Evolutionary conservation across 805 yeast species (phyloP), one percentile per base, ranked within the genome.

Genomic region (Metschnikowia noctiluminum): DNA sequence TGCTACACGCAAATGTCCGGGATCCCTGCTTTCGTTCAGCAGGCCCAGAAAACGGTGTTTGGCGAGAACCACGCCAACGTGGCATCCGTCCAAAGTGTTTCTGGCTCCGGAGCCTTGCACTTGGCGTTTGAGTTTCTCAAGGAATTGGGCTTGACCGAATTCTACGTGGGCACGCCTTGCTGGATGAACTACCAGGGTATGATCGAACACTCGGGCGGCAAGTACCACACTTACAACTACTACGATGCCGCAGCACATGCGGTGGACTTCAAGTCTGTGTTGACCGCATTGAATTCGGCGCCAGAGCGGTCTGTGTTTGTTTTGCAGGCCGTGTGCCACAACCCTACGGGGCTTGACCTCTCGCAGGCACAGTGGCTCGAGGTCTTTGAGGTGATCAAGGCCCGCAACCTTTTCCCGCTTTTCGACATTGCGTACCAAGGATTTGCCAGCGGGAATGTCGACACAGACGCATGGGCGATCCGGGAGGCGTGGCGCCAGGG

Each of bases 341-440:
- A 72, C 56, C 77, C 77, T 4, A 72, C 77, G 13, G 77, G 76
- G 1, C 67, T 71, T 13, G 77, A 72, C 55, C 67, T 61, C 49
- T 45, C 67, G 28, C 43, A 57, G 40, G 69, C 65, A 8, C 74
- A 72, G 53, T 72, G 77, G 77, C 51, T 47, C 37, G 50, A 58
- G 46, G 64, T 72, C 28, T 60, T 62, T 15, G 56, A 51, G 27
- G 46, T 67, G 35, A 40, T 69, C 34, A 60, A 65, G 47, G 40
- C 47, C 28, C 60, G 60, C 30, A 52, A 62, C 16, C 52, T 69
- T 43, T 60, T 66, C 42, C 63, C 68, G 2, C 48, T 71, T 34
- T 64, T 72, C 43, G 77, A 72, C 60, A 66, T 63, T 40, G 76
- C 77, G 2, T 72, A 72, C 62, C 74, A 69, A 54, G 77, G 77